Conservation (phyloP, 169 alveolate species). For the Eimeria zaria region DNA sequence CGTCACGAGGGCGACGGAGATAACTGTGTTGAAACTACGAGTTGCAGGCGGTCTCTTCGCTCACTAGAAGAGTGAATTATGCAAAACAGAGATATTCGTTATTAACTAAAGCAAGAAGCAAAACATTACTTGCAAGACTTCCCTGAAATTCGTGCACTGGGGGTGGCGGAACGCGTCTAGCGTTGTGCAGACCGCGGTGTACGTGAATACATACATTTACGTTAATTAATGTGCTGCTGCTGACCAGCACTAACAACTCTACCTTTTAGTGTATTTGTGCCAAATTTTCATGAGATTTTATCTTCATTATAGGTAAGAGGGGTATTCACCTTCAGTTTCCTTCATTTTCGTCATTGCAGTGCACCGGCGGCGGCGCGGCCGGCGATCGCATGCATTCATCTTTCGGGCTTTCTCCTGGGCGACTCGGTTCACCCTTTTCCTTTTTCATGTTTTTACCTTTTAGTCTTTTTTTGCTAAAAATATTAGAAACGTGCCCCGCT, state of each 20-base stretch:
- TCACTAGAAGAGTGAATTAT: background rate
- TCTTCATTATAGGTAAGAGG: too few species aligned
- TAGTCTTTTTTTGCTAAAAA: background rate
- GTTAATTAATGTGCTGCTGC: background rate
- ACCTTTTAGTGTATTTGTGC: background rate
- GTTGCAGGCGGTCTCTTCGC: background rate
- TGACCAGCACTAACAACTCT: background rate
- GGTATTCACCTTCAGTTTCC: background rate
- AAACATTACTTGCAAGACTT: background rate
- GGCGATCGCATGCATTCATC: conserved; percentile 42
- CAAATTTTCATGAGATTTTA: background rate
- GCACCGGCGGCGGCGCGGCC: conserved; percentile 38
- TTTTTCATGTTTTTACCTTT: background rate
- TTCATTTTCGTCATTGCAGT: background rate
- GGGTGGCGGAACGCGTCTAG: conserved; percentile 16
- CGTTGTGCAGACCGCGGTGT: background rate
- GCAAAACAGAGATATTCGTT: background rate
- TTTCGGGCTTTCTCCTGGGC: conserved; percentile 1
- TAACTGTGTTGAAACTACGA: background rate
- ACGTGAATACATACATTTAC: too few species aligned
- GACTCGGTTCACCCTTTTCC: background rate
- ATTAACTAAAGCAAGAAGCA: background rate
- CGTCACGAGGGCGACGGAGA: background rate
- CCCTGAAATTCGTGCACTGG: conserved; percentile 20
- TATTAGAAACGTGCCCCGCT: background rate